Evolutionary conservation across 2,329 filamentous ascomycete genomes (phyloP).

Genomic region (Cladosporium sp.): DNA sequence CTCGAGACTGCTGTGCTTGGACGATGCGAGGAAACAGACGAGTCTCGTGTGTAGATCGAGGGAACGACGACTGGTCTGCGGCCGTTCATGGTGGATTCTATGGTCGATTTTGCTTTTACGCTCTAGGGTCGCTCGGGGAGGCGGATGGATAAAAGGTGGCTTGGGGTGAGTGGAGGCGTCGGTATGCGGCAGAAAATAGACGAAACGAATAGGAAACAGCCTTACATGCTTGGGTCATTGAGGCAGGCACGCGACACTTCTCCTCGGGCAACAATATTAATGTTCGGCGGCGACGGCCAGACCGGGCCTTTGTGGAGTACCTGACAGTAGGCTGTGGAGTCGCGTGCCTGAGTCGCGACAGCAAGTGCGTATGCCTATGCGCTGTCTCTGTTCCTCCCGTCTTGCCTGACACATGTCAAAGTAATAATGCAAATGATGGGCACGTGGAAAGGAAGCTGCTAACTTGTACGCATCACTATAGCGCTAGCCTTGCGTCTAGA

Average conservation of each 20-base stretch:
- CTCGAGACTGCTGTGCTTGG: conserved; percentile 3
- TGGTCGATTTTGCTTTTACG: not conserved
- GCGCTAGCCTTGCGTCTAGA: too few species aligned
- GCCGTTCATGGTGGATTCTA: not conserved
- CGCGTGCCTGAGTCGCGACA: not conserved
- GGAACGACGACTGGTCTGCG: conserved; percentile 4
- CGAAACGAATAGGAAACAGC: not conserved
- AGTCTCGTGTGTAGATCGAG: conserved; percentile 5
- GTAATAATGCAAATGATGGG: too few species aligned
- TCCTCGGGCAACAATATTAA: too few species aligned
- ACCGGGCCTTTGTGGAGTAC: not conserved
- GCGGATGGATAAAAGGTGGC: not conserved
- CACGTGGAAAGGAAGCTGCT: too few species aligned
- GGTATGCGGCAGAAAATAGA: not conserved
- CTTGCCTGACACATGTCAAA: too few species aligned
- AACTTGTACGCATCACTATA: too few species aligned
- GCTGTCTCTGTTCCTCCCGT: too few species aligned
- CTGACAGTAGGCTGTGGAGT: not conserved
- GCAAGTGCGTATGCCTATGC: not conserved
- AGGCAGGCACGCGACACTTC: not conserved
- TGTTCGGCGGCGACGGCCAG: not conserved
- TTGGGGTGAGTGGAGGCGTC: not conserved
- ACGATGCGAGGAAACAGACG: not conserved
- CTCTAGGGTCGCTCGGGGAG: not conserved
- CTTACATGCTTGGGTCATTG: not conserved